phyloP scores from a whole-genome alignment of 129 eudicot genomes.

The Ambrosia trifida region DNA sequence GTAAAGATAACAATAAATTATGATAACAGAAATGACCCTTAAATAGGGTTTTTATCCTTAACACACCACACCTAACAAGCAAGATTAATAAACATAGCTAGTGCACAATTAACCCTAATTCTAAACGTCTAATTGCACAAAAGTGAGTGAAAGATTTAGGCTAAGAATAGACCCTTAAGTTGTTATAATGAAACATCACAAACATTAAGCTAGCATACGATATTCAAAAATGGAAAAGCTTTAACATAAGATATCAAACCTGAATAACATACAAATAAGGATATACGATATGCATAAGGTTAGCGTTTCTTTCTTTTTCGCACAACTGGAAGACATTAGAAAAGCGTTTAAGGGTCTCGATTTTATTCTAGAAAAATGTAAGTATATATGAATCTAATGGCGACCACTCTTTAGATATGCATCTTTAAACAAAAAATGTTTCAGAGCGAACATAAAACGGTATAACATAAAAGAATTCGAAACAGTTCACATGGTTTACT shows the following conservation, averaged over 20 bases:
- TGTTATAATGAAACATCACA: background rate
- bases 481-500: slow-evolving; percentile 11
- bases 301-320: background rate
- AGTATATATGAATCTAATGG: background rate
- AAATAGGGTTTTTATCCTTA: background rate
- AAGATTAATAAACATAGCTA: background rate
- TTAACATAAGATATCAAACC: background rate
- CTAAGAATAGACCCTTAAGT: background rate
- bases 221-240: background rate
- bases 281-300: background rate
- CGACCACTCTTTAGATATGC: background rate
- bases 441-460: background rate
- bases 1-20: background rate
- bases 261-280: background rate
- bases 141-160: background rate
- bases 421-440: background rate
- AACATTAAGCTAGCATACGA: background rate
- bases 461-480: background rate
- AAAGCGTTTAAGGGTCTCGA: background rate
- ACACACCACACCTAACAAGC: background rate
- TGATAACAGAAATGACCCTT: background rate
- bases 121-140: background rate
- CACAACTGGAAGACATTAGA: background rate
- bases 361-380: background rate
- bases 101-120: background rate